Percentiles rank a stretch among this genome's conserved stretches.
Evolutionary conservation across 1,284 basidiomycete genomes (phyloP).

Genomic region (Vanrija humicola): DNA sequence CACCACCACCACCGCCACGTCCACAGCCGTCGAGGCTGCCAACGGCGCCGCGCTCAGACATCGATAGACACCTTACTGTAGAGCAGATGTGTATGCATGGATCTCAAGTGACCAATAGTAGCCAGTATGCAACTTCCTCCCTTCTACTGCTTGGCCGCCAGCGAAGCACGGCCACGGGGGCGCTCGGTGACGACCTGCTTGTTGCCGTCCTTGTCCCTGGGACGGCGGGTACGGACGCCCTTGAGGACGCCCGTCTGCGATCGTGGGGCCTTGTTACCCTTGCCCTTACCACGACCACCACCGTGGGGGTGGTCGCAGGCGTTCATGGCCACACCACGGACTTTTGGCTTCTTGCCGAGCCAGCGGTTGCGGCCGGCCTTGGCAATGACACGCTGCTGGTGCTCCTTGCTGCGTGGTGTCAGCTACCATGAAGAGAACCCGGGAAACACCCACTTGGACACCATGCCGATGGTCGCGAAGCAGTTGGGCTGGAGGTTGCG

Average conservation of each 20-base stretch:
- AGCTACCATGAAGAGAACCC: neutral
- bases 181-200: conserved; percentile 88
- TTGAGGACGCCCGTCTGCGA: conserved; percentile 91
- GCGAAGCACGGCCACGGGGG: conserved; percentile 63
- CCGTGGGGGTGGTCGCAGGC: conserved; percentile 95
- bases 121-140: neutral
- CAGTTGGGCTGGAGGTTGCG: conserved; percentile 78
- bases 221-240: conserved; percentile 87
- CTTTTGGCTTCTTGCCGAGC: conserved; percentile 80
- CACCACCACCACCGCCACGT: neutral
- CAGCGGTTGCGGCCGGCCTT: conserved; percentile 89
- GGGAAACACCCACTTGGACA: conserved; percentile 64
- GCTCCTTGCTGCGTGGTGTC: conserved; percentile 56
- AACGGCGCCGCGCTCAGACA: conserved; percentile 1
- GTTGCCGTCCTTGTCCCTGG: conserved; percentile 87
- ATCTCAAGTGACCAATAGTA: neutral
- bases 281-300: conserved; percentile 95
- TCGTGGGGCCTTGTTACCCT: conserved; percentile 88
- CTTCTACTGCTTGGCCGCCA: neutral
- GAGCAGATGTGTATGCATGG: neutral
- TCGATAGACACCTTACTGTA: neutral
- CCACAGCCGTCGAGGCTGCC: neutral
- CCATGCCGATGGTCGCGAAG: conserved; percentile 83
- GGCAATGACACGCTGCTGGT: conserved; percentile 78
- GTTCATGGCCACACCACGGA: conserved; percentile 98